Conservation (phyloP, 768 basidiomycete genomes). For the Xanthoconium stramineum region DNA sequence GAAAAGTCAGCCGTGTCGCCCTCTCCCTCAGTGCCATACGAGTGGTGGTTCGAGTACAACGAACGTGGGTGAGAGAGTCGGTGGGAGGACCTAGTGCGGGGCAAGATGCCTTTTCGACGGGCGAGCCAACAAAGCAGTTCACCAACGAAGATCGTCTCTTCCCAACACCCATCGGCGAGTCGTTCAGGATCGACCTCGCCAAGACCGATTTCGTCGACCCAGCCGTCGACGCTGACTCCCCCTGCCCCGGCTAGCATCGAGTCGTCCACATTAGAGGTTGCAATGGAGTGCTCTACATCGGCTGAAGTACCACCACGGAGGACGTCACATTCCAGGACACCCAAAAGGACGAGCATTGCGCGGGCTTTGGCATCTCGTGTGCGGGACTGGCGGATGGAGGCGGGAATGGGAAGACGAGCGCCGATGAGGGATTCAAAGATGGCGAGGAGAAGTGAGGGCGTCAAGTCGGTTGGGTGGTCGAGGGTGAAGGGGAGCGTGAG, state of each 20-base stretch:
- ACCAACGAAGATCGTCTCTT: constrained; percentile 64
- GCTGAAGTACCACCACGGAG: constrained; percentile 45
- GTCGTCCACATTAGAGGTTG: constrained; percentile 28
- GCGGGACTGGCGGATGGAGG: constrained; percentile 35
- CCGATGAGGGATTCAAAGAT: constrained; percentile 63
- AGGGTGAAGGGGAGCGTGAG: constrained; percentile 47
- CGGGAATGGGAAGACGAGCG: constrained; percentile 47
- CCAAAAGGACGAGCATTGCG: constrained; percentile 72
- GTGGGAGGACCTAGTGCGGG: constrained; percentile 7
- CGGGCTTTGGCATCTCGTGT: constrained; percentile 46
- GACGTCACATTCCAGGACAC: constrained; percentile 66
- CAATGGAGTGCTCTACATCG: constrained; percentile 5
- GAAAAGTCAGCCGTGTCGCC: constrained; percentile 21
- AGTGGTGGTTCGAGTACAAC: constrained; percentile 18
- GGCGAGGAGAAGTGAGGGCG: constrained; percentile 67
- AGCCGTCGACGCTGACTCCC: constrained; percentile 28
- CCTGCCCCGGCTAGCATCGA: constrained; percentile 16
- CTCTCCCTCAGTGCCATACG: constrained; percentile 18
- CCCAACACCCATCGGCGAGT: constrained; percentile 62
- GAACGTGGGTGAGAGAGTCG: constrained; percentile 9
- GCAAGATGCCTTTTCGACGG: constrained; percentile 37
- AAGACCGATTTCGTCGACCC: constrained; percentile 55
- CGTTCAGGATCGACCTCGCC: constrained; percentile 61
- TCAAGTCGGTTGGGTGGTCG: constrained; percentile 57
- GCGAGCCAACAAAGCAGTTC: constrained; percentile 72